These are phyloP conservation scores for Phytophthora vignae DNA, from an alignment of 352 stramenopile genomes.

Conservation along the genomic window DNA sequence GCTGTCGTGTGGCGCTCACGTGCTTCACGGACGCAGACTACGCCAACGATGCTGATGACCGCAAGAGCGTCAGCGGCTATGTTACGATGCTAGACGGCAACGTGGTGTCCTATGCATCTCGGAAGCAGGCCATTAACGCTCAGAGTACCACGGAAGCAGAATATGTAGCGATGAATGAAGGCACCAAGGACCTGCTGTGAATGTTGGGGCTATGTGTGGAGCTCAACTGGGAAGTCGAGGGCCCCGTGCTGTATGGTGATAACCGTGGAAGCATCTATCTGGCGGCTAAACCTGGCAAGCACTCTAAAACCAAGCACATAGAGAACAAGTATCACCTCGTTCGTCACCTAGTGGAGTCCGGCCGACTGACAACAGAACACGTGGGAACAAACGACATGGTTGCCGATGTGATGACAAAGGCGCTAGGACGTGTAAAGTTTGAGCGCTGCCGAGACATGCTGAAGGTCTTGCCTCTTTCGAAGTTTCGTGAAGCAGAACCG, in stretches of 20 bases:
- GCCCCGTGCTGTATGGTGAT: not conserved
- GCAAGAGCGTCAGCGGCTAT: not conserved
- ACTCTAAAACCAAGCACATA: not conserved
- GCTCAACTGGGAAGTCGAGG: not conserved
- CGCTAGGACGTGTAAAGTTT: not conserved
- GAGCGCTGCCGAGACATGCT: not conserved
- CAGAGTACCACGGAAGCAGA: not conserved
- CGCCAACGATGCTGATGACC: not conserved
- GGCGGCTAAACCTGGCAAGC: not conserved
- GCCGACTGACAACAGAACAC: not conserved
- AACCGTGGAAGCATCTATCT: not conserved
- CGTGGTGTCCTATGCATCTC: not conserved
- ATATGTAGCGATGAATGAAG: not conserved
- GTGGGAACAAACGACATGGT: not conserved
- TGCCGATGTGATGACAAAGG: not conserved
- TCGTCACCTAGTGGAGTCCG: not conserved
- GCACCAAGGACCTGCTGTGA: not conserved
- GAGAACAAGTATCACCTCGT: not conserved
- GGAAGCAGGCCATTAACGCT: too few relatives aligned
- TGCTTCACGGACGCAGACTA: not conserved
- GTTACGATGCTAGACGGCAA: not conserved
- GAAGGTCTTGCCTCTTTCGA: not conserved
- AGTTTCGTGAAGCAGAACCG: too few relatives aligned
- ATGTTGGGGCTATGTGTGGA: not conserved
- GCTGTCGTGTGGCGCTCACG: not conserved